Evolutionary conservation across 2,329 filamentous ascomycete genomes (phyloP).

Genomic region (Colletotrichum falcatum): DNA sequence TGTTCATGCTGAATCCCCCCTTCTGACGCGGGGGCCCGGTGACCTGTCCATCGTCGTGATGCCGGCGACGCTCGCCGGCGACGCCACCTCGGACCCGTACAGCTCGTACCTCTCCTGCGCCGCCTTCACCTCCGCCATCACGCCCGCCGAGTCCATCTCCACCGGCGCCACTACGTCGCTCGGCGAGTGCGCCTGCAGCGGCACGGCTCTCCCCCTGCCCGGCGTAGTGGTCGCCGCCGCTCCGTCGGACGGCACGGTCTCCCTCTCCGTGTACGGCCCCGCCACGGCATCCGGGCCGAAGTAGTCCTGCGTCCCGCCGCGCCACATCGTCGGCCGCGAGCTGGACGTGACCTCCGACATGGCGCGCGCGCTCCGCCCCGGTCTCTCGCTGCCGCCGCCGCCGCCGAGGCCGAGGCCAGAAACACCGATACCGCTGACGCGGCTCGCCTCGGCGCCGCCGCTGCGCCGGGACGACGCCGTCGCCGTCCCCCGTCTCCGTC

Average conservation of each 20-base stretch:
- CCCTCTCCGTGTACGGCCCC: slow-evolving; percentile 60
- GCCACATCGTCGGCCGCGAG: slow-evolving; percentile 45
- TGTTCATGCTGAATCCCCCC: neutral
- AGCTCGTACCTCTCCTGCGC: slow-evolving; percentile 57
- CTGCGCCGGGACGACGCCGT: slow-evolving; percentile 22
- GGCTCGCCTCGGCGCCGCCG: slow-evolving; percentile 14
- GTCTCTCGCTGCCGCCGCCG: slow-evolving; percentile 39
- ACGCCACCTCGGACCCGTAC: slow-evolving; percentile 53
- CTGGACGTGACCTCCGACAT: slow-evolving; percentile 51
- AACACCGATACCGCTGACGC: slow-evolving; percentile 12
- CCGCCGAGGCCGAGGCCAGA: slow-evolving; percentile 38
- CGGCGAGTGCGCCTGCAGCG: slow-evolving; percentile 58
- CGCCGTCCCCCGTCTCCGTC: slow-evolving; percentile 48
- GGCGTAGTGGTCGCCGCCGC: slow-evolving; percentile 47
- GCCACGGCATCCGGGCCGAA: slow-evolving; percentile 57
- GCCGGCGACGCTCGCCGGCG: slow-evolving; percentile 35
- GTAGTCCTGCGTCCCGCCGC: slow-evolving; percentile 55
- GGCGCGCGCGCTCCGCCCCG: slow-evolving; percentile 34
- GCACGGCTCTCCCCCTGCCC: slow-evolving; percentile 53
- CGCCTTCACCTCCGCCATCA: slow-evolving; percentile 43
- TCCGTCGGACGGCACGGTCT: slow-evolving; percentile 42
- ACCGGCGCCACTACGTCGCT: slow-evolving; percentile 64
- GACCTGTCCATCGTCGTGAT: slow-evolving; percentile 33
- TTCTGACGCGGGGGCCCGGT: slow-evolving; percentile 14
- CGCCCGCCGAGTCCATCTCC: slow-evolving; percentile 61